Percentiles rank a stretch among this genome's conserved stretches.
Evolutionary conservation across 345 rosid species (phyloP).

Genomic region (Brassica nigra): DNA sequence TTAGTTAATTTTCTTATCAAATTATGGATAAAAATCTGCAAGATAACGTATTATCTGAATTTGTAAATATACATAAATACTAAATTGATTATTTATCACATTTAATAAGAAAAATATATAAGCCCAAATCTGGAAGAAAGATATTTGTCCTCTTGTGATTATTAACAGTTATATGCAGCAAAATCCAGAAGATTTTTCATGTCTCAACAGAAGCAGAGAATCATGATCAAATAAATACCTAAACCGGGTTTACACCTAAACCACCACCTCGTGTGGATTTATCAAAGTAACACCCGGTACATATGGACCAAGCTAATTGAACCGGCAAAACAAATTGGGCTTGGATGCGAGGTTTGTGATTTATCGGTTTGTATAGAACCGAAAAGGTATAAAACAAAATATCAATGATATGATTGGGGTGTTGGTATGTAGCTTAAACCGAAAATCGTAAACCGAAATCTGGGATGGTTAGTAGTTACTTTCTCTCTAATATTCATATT

Average conservation of each 20-base stretch:
- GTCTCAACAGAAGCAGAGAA: constrained; percentile 10
- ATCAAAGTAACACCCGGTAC: background rate
- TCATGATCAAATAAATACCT: constrained; percentile 11
- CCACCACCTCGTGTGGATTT: background rate
- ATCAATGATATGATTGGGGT: background rate
- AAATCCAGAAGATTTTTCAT: constrained; percentile 4
- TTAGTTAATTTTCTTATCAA: background rate
- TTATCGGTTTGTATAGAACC: background rate
- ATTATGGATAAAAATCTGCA: background rate
- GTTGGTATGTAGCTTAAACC: background rate
- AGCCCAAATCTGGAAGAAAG: too few species aligned
- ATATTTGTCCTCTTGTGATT: too few species aligned
- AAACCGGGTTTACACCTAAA: background rate
- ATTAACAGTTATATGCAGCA: background rate
- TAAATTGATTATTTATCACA: too few species aligned
- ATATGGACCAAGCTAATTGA: background rate
- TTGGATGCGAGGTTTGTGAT: background rate
- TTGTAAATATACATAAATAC: too few species aligned
- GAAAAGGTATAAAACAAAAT: background rate
- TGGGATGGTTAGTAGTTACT: background rate
- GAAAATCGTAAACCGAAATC: background rate
- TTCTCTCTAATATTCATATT: background rate
- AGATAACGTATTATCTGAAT: background rate
- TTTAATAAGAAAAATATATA: too few species aligned
- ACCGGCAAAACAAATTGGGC: background rate